Percentiles rank a stretch among this genome's conserved stretches.
phyloP scores from a whole-genome alignment of 139 green algal genomes.

The Auxenochlorella pyrenoidosa region DNA sequence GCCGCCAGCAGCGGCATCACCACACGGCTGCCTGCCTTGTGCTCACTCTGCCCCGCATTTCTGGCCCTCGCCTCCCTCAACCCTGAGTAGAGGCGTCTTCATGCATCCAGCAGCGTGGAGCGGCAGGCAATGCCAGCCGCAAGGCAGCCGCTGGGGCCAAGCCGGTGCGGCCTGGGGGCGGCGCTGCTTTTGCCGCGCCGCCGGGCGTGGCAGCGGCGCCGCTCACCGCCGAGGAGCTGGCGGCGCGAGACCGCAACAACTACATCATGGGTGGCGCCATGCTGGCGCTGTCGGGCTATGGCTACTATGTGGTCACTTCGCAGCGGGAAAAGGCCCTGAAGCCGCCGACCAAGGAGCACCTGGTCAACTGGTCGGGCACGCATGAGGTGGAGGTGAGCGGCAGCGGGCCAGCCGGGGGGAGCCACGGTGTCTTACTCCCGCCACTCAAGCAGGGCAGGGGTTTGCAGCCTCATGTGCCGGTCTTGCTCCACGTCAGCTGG shows the following conservation, averaged over 20 bases:
- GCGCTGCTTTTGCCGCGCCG: background rate
- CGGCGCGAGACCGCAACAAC: conserved; percentile 25
- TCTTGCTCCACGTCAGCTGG: no score
- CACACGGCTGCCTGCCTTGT: background rate
- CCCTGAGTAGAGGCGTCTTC: background rate
- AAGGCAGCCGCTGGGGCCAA: background rate
- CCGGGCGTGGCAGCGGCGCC: background rate
- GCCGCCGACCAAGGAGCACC: conserved; percentile 25
- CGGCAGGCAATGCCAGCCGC: background rate
- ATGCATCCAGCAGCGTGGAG: background rate
- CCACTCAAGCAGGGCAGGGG: no score
- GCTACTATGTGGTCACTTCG: conserved; percentile 33
- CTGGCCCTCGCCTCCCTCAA: background rate
- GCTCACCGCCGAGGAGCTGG: conserved; percentile 24
- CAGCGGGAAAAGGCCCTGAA: background rate
- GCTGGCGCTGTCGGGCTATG: background rate
- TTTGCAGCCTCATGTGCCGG: no score
- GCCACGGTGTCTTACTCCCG: no score
- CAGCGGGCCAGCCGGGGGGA: background rate
- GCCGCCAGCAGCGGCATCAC: background rate
- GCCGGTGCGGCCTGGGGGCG: background rate
- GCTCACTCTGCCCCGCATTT: background rate
- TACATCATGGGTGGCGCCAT: conserved; percentile 20
- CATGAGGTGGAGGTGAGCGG: conserved; percentile 62
- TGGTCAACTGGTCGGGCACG: conserved; percentile 97